A percentile compares a stretch with the other conserved stretches of the same genome.
Evolutionary conservation across 805 yeast species (phyloP).

Genomic region (Lachancea dasiensis): DNA sequence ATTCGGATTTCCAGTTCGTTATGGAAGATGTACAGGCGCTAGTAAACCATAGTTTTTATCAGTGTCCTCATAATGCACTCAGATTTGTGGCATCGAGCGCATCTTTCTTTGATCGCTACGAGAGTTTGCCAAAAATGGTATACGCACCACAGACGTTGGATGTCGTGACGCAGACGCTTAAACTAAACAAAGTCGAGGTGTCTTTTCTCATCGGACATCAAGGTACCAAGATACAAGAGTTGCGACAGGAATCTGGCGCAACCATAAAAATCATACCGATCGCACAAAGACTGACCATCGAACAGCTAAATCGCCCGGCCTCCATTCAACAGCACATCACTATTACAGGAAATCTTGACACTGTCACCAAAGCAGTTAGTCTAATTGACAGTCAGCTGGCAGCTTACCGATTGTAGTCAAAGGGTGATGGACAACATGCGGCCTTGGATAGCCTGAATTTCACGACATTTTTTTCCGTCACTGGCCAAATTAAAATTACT

Average conservation of each 20-base stretch:
- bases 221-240: slow-evolving; percentile 36
- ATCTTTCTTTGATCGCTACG: too few relatives aligned
- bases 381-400: slow-evolving; percentile 24
- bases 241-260: slow-evolving; percentile 35
- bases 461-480: too few relatives aligned
- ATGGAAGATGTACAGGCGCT: slow-evolving; percentile 1
- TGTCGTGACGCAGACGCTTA: slow-evolving; percentile 2
- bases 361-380: slow-evolving; percentile 24
- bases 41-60: neutral
- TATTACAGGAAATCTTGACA: slow-evolving; percentile 27
- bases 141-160: neutral
- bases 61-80: neutral
- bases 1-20: neutral
- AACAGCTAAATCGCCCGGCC: slow-evolving; percentile 13
- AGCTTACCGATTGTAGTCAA: slow-evolving; percentile 19
- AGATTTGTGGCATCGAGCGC: neutral
- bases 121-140: neutral
- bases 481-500: too few relatives aligned
- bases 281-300: slow-evolving; percentile 12
- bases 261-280: slow-evolving; percentile 37
- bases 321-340: slow-evolving; percentile 25
- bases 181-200: slow-evolving; percentile 32
- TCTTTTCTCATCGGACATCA: slow-evolving; percentile 39
- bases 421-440: too few relatives aligned
- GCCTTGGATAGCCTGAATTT: too few relatives aligned